Base-by-base conservation (phyloP, 1,139 yeast genomes). In the Candida tetrigidarum region DNA sequence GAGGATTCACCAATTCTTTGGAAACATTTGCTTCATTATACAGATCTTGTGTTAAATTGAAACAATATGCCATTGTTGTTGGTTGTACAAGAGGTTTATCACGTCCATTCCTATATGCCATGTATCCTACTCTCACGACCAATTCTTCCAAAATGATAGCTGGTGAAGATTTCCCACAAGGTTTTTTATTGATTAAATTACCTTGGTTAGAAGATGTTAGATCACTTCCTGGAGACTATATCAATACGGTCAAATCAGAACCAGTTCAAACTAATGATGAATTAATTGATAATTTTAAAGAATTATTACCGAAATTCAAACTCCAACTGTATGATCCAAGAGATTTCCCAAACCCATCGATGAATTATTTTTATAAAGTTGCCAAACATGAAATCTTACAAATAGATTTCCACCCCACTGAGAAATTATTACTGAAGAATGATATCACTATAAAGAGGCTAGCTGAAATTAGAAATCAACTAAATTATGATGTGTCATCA, bases 381-480 rank as follows among this genome's bases (percentile, higher is more conserved):
- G 63, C 90, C 20, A 84, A 84, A 55, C 86, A 87, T 46, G 80
- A 82, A 49, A 74, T 89, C 14, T 65, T 91, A 39, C 92, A 86
- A 52, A 76, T 78, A 12, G 86, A 80, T 48, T 63, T 74, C 12
- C 65, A 68, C 2, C 64, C 62, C 3, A 67, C 59, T 2, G 73
- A 64, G 14, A 53, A 49, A 43, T 50, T 41, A 19, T 40, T 53
- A 25, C 34, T 26, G 34, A 53, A 48, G 33, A 56, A 61, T 43
- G 65, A 62, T 46, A 38, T 42, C 3, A 56, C 60, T 5, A 43
- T 49, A 16, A 38, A 37, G 18, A 56, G 50, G 38, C 42, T 56
- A 29, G 16, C 39, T 8, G 54, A 57, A 16, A 16, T 57, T 33
- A 44, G 37, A 20, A n/a, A 29, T 4, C 23, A 18, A 6, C 14